Evolutionary conservation across 2,329 filamentous ascomycete genomes (phyloP).

Genomic region (Fusarium keratoplasticum): DNA sequence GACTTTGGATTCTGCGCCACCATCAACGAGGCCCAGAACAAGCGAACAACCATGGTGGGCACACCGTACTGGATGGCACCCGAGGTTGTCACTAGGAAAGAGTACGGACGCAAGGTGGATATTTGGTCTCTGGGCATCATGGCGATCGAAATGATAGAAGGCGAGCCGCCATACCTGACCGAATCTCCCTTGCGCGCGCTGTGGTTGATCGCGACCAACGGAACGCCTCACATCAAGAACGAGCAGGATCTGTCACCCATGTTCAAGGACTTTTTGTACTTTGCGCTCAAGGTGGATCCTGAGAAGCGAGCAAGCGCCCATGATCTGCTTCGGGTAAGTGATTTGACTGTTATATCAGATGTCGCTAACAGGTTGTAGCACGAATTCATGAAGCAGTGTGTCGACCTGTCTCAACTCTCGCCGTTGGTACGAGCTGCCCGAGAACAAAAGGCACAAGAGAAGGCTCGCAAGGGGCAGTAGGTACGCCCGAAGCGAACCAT

Average conservation of each 20-base stretch:
- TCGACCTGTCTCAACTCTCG: constrained; percentile 80
- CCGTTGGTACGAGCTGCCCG: constrained; percentile 89
- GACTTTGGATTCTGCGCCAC: constrained; percentile 99
- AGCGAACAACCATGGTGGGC: constrained; percentile 98
- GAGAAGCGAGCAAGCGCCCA: constrained; percentile 97
- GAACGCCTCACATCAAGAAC: constrained; percentile 94
- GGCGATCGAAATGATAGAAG: constrained; percentile 99
- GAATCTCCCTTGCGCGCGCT: constrained; percentile 93
- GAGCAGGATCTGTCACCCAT: constrained; percentile 83
- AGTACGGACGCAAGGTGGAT: constrained; percentile 98
- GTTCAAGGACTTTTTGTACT: constrained; percentile 91
- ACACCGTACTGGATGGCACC: constrained; percentile 99
- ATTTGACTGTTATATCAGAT: constrained; percentile 40
- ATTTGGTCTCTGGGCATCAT: constrained; percentile 99
- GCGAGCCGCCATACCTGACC: constrained; percentile 95
- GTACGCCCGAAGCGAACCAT: constrained; percentile 34
- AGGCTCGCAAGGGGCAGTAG: constrained; percentile 71
- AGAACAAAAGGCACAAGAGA: constrained; percentile 87
- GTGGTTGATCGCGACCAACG: constrained; percentile 96
- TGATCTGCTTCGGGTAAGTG: constrained; percentile 87
- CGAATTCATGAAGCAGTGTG: constrained; percentile 82
- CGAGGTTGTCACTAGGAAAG: constrained; percentile 95
- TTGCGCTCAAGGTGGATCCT: constrained; percentile 95
- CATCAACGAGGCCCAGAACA: constrained; percentile 96
- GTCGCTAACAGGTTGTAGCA: constrained; percentile 64